phyloP scores from a whole-genome alignment of 208 protist species.

The Novymonas esmeraldas region DNA sequence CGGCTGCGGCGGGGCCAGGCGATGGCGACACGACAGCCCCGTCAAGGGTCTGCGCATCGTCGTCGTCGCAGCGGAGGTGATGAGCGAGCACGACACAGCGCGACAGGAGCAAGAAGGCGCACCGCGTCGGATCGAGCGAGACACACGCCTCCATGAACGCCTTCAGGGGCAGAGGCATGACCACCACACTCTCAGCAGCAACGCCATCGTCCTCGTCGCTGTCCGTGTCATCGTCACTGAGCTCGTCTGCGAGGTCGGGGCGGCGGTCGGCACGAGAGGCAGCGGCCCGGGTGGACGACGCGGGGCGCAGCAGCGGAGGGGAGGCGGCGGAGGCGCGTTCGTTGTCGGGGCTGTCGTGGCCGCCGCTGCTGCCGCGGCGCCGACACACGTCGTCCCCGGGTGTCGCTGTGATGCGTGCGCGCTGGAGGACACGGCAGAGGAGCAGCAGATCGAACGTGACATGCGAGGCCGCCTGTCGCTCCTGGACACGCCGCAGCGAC shows the following conservation, averaged over 20 bases:
- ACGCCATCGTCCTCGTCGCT: no score
- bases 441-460: conserved; percentile 16
- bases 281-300: neutral
- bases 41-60: conserved; percentile 31
- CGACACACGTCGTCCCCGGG: neutral
- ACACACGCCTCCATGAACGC: conserved; percentile 60
- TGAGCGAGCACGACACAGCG: conserved; percentile 53
- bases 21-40: no score
- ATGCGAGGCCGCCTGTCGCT: conserved; percentile 19
- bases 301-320: neutral
- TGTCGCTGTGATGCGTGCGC: conserved; percentile 6
- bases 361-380: neutral
- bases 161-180: conserved; percentile 35
- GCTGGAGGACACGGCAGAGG: conserved; percentile 14
- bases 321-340: neutral
- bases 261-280: no score
- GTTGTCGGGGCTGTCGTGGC: neutral
- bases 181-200: conserved; percentile 2
- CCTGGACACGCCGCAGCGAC: conserved; percentile 5
- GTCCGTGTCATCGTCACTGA: no score
- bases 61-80: conserved; percentile 47
- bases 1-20: neutral
- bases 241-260: no score
- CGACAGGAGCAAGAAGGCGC: conserved; percentile 65
- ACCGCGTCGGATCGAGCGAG: conserved; percentile 55